Conservation (phyloP, 192 early-diverging fungal genomes). For the Linnemannia schmuckeri region DNA sequence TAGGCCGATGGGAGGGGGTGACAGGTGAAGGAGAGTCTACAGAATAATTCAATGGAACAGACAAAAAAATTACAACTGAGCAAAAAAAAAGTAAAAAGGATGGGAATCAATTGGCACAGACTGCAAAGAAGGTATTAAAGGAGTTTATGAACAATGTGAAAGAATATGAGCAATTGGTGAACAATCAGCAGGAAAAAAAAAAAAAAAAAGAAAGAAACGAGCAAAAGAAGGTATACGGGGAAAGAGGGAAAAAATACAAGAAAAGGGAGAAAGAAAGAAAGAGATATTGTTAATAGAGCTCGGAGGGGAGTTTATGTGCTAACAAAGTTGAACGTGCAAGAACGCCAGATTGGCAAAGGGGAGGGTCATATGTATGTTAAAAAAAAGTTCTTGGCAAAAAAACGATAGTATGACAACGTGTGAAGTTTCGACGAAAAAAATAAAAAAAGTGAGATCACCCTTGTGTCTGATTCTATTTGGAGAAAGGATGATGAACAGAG, state of each 20-base stretch:
- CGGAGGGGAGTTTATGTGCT: background rate
- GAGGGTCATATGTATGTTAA: background rate
- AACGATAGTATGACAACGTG: background rate
- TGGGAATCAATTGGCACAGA: background rate
- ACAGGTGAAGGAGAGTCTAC: constrained; percentile 16
- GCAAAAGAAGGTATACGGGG: background rate
- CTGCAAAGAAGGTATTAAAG: background rate
- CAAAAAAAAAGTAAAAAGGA: background rate
- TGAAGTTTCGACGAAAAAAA: background rate
- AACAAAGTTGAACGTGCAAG: background rate
- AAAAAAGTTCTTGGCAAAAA: background rate
- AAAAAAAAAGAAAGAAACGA: background rate
- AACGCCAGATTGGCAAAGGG: background rate
- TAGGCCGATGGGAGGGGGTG: background rate
- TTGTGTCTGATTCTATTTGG: background rate
- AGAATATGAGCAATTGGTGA: constrained; percentile 6
- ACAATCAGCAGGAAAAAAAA: background rate
- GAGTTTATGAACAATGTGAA: background rate
- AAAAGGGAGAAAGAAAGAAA: background rate
- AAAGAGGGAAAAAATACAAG: background rate
- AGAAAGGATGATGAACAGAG: background rate
- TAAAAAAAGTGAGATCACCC: background rate
- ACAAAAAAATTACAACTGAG: background rate
- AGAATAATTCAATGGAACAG: background rate
- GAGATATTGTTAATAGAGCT: background rate